Evolutionary conservation across 2,329 filamentous ascomycete species (phyloP), one percentile per base, ranked within the genome.

Genomic region (Phyllosticta citriasiana): DNA sequence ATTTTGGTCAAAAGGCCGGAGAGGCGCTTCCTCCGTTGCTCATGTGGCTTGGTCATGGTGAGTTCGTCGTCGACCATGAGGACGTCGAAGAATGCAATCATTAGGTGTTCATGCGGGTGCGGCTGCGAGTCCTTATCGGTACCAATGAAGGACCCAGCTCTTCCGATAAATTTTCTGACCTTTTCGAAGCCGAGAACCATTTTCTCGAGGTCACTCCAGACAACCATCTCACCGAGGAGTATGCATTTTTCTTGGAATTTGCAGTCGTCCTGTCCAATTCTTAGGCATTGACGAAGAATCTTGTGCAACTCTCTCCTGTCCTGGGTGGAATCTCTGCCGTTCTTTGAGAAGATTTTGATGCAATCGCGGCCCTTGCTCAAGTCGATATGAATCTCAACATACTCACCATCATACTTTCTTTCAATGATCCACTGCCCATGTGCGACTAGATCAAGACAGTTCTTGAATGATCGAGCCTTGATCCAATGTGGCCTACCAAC

Each of bases 331-430:
- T 96, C 89, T 70, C 94, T 95, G 62, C 91, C 90, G 67, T 90
- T 94, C 71, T 96, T 97, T 9, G 91, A 95, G 70, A 94, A 96
- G 30, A 96, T 93, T 64, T 88, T 86, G 27, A 96, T 84, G 55
- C 79, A 82, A 0, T 80, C 30, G 69, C 62, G 70, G 55, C 76
- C 75, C 57, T 82, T 84, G 8, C 77, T 76, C 6, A 89, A 75
- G 68, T 95, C 85, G 50, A 96, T 77, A 67, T 96, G 91, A 30
- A 96, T 84, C 71, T 96, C 91, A 66, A 89, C 95, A 66, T 94
- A 96, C 72, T 96, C 91, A 30, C 89, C 91, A 67, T 96, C 91
- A 64, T 95, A 84, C 70, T 96, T 96, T 57, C 86, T 80, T 71
- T 96, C 90, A 25, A 91, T 81, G 62, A 87, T 89, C 82, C 92